Evolutionary conservation across 2,329 filamentous ascomycete genomes (phyloP).

Genomic region (Nigrograna mackinnonii): DNA sequence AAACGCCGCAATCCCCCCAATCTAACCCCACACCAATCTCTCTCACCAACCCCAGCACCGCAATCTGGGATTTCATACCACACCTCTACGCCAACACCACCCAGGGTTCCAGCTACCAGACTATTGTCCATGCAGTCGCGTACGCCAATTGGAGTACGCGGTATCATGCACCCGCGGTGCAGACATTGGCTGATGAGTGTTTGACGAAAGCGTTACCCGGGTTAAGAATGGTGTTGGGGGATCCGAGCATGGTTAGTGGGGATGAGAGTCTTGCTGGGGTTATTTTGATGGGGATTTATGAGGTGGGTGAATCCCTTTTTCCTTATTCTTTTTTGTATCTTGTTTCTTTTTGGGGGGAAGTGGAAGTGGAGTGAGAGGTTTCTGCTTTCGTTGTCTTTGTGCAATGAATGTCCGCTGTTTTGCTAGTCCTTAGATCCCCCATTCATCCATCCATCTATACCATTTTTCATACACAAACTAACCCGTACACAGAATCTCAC

Average conservation of each 20-base stretch:
- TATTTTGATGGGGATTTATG: constrained; percentile 32
- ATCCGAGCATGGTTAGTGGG: constrained; percentile 20
- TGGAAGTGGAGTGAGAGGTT: too few species aligned
- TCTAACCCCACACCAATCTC: too few species aligned
- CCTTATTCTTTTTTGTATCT: too few species aligned
- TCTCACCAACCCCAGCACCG: too few species aligned
- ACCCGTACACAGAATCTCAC: constrained; percentile 32
- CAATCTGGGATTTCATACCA: constrained; percentile 30
- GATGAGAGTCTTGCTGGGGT: constrained; percentile 28
- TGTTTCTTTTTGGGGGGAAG: too few species aligned
- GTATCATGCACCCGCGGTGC: constrained; percentile 25
- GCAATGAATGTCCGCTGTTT: too few species aligned
- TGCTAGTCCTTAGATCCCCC: too few species aligned
- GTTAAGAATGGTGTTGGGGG: constrained; percentile 24
- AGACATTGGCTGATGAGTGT: constrained; percentile 22
- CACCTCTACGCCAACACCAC: constrained; percentile 21
- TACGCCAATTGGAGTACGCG: constrained; percentile 32
- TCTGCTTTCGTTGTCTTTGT: too few species aligned
- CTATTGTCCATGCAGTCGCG: constrained; percentile 25
- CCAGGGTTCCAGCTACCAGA: constrained; percentile 24
- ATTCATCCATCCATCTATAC: too few species aligned
- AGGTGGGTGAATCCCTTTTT: constrained; percentile 19
- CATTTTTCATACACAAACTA: too few species aligned
- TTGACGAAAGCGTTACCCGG: constrained; percentile 23
- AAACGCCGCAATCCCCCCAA: constrained; percentile 23